A percentile compares a stretch with the other conserved stretches of the same genome.
phyloP scores from a whole-genome alignment of 495 filamentous ascomycete species.

The Aspergillus affinis region DNA sequence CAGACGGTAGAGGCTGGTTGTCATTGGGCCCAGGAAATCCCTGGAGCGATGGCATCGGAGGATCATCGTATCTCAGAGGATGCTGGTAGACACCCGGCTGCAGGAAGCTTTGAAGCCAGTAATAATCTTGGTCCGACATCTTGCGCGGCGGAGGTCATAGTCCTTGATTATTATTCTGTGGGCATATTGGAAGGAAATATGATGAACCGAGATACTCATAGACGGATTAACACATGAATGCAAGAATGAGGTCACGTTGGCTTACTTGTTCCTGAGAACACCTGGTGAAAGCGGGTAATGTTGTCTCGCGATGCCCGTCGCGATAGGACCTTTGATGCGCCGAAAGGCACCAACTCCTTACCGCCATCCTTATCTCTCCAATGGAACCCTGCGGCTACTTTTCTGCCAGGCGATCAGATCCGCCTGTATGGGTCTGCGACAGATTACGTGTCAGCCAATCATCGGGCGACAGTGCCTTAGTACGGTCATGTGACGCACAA shows the following conservation, averaged over 20 bases:
- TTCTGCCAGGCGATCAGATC: neutral
- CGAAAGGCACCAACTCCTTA: neutral
- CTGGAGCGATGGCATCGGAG: neutral
- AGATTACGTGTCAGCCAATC: neutral
- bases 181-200: neutral
- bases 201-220: neutral
- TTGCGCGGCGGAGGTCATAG: neutral
- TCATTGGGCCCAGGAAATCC: neutral
- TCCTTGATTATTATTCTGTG: neutral
- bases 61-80: neutral
- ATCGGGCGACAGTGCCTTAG: neutral
- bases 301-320: neutral
- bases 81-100: neutral
- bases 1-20: neutral
- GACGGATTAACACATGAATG: neutral
- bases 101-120: slow-evolving; percentile 18
- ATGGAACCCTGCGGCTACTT: neutral
- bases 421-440: neutral
- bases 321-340: neutral
- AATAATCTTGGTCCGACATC: slow-evolving; percentile 18
- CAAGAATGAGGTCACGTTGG: neutral
- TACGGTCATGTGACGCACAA: neutral
- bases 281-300: neutral
- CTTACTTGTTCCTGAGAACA: neutral
- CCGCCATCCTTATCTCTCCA: neutral